Base-by-base conservation (phyloP, 805 yeast genomes). In the Nakazawaea holstii region DNA sequence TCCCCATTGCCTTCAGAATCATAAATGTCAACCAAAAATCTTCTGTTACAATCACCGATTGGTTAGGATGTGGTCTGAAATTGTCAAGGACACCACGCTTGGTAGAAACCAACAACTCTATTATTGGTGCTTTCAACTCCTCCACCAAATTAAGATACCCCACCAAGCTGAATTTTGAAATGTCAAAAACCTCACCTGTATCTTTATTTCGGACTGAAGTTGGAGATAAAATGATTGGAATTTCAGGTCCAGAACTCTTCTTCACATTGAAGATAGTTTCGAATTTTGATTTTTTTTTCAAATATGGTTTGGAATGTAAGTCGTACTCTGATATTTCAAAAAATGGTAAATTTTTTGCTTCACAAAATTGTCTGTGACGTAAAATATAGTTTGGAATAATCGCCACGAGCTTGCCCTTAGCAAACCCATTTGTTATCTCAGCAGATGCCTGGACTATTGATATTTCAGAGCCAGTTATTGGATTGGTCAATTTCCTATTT, bases 181-280 rank as follows among this genome's bases (percentile, higher is more conserved):
- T 29, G 8, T 35, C 33, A n/a, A 46, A 28, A 4, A 30, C 24
- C 15, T 46, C 49, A 8, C 37, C 45, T 5, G 49, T 13, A 9
- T 14, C 9, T 6, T 28, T 13, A 10, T 35, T 27, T 28, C n/a
- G n/a, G 3, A 46, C n/a, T 6, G 27, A 15, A n/a, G 40, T 40
- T 13, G 29, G 45, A n/a, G 30, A 31, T 15, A 46, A 35, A 13
- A 46, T 35, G 27, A 46, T 20, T 8, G 49, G 49, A n/a, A 46
- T 20, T 5, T 29, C 6, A 7, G 37, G 39, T 14, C 9, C 15
- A 8, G 28, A 8, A 4, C 10, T 15, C 37, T 15, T 17, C 10
- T 15, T 11, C 7, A 40, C 26, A 10, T 30, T 24, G 27, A 45
- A 33, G 1, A 32, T 13, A 2, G 11, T 8, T 17, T 28, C 11